phyloP scores from a whole-genome alignment of 2,329 filamentous ascomycete genomes.

The Talaromyces albobiverticillius region DNA sequence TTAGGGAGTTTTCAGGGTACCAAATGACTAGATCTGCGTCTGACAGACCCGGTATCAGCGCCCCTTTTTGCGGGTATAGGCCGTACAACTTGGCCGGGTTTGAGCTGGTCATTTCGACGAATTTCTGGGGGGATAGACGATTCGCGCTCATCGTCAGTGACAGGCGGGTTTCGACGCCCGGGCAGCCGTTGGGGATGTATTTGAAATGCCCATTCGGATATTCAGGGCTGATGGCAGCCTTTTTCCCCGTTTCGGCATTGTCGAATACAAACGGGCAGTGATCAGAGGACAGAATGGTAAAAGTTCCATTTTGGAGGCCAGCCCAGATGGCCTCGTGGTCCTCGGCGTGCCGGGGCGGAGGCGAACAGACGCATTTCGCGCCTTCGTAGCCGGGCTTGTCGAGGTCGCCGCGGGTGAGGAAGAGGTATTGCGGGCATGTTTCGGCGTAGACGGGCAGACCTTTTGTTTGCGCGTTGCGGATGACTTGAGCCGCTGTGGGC shows the following conservation, averaged over 20 bases:
- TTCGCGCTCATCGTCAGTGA: slow-evolving; percentile 37
- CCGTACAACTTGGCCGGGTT: slow-evolving; percentile 48
- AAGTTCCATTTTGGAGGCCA: slow-evolving; percentile 53
- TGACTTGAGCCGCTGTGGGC: slow-evolving; percentile 47
- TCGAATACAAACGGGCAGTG: slow-evolving; percentile 49
- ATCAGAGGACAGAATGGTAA: slow-evolving; percentile 53
- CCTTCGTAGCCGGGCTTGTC: slow-evolving; percentile 42
- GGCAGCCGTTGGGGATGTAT: slow-evolving; percentile 58
- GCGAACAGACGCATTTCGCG: slow-evolving; percentile 55
- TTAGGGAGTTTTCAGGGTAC: slow-evolving; percentile 29
- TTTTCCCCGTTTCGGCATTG: slow-evolving; percentile 49
- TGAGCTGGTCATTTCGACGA: slow-evolving; percentile 43
- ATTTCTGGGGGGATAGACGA: slow-evolving; percentile 35
- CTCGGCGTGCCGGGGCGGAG: slow-evolving; percentile 51
- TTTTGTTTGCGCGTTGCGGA: slow-evolving; percentile 51
- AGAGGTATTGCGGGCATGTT: slow-evolving; percentile 59
- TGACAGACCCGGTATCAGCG: slow-evolving; percentile 37
- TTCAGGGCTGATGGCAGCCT: slow-evolving; percentile 45
- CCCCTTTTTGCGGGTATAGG: slow-evolving; percentile 38
- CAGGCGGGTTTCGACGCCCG: slow-evolving; percentile 58
- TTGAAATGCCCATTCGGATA: slow-evolving; percentile 50
- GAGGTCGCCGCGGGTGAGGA: slow-evolving; percentile 49
- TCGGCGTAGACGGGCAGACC: slow-evolving; percentile 55
- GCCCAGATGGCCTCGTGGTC: slow-evolving; percentile 51
- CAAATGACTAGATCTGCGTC: slow-evolving; percentile 46